Evolutionary conservation across 352 stramenopile species (phyloP), one percentile per base, ranked within the genome.

Genomic region (Phytopythium ostracodes): DNA sequence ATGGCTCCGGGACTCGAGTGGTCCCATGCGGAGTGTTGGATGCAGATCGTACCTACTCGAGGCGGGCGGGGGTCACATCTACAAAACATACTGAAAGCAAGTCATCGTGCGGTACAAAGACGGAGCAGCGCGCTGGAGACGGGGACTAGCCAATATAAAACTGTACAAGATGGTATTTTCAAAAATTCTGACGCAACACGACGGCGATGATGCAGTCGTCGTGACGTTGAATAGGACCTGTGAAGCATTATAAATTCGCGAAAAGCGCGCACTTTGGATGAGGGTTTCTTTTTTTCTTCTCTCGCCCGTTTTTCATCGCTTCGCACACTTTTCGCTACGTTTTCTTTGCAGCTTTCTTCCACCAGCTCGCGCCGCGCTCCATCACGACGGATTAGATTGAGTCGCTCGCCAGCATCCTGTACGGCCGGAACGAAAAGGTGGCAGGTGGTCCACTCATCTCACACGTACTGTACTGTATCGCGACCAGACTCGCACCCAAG

Each of bases 11-110:
- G 25, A 11, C 22, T 33, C 4, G 29, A 7, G 29, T 33, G 29
- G 29, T 33, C 47, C 8, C 14, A 27, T 17, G 47, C 15, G 6
- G 47, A 18, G 47, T 22, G 47, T 22, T 52, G 46, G 46, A 52
- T 52, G 46, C 10, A 33, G 24, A 52, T 52, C 46, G 44, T 29
- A 51, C 44, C 44, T 51, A 51, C 12, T 15, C 44, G 46, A n/a
- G 46, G 31, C 12, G 33, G n/a, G 52, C 20, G 33, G 33, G 52
- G 33, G 33, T 11, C 33, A 38, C 33, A 38, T 38, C 33, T 38
- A 38, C 33, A 38, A 38, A 14, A 15, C 4, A 59, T 59, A 49
- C 53, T 59, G 53, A 33, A 49, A 11, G n/a, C 53, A 49, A 59
- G 35, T 59, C 0, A 36, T 14, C 14, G 6, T 14, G 49, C 17